Conservation (phyloP, 1,284 basidiomycete species). For the Marasmius fiardii region DNA sequence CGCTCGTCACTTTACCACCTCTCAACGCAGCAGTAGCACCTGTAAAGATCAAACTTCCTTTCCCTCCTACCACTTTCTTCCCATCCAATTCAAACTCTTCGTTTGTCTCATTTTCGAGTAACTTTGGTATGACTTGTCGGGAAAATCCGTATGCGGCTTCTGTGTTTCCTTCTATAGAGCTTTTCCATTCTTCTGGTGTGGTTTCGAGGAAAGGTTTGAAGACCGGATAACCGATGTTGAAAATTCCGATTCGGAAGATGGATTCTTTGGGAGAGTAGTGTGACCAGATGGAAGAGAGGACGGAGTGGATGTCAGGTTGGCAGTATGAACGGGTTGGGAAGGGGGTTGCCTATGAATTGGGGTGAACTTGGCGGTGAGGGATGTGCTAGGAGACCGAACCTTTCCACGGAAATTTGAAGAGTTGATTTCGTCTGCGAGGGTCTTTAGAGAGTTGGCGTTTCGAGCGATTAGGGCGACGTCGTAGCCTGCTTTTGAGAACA, state of each 20-base stretch:
- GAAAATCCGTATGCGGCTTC: conserved; percentile 68
- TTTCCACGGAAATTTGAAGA: conserved; percentile 45
- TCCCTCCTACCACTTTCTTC: conserved; percentile 48
- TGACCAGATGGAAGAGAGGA: conserved; percentile 51
- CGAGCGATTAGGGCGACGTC: conserved; percentile 68
- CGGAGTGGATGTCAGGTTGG: conserved; percentile 45
- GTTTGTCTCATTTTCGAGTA: conserved; percentile 49
- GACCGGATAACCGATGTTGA: conserved; percentile 55
- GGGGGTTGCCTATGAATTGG: conserved; percentile 44
- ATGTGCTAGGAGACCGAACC: conserved; percentile 30
- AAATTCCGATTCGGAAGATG: conserved; percentile 62
- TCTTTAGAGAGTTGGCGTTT: conserved; percentile 47
- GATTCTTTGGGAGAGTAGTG: conserved; percentile 45
- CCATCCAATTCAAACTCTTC: conserved; percentile 12
- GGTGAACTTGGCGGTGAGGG: neutral
- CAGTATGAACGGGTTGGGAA: conserved; percentile 61
- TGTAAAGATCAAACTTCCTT: conserved; percentile 43
- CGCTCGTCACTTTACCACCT: conserved; percentile 63
- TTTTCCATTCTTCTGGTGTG: conserved; percentile 54
- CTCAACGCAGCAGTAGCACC: conserved; percentile 70
- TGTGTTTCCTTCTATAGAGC: conserved; percentile 52
- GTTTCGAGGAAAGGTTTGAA: conserved; percentile 70
- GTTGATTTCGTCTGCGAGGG: conserved; percentile 54
- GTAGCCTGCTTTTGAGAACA: conserved; percentile 65
- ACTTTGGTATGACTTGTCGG: conserved; percentile 55